A percentile compares a stretch with the other conserved stretches of the same genome.
These are phyloP conservation scores for Sisymbrium altissimum DNA, from an alignment of 345 rosid genomes.

Conservation along the genomic window DNA sequence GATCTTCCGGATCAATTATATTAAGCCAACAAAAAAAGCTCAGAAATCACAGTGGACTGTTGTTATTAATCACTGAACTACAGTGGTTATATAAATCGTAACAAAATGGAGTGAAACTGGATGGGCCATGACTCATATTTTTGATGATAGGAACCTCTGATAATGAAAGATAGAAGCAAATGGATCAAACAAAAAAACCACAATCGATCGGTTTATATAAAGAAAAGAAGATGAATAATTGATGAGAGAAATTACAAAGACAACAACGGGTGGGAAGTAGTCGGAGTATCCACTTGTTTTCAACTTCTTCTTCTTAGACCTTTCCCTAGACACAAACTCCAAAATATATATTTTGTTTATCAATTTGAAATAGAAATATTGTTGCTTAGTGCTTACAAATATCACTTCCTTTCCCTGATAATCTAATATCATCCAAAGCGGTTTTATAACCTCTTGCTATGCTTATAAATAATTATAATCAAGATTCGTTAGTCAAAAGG, in stretches of 20 bases:
- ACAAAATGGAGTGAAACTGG: constrained; percentile 1
- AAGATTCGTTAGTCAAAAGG: neutral
- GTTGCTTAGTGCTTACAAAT: neutral
- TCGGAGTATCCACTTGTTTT: constrained; percentile 60
- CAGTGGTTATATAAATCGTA: neutral
- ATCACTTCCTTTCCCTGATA: neutral
- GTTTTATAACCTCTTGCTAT: neutral
- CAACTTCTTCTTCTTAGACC: constrained; percentile 48
- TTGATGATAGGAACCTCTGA: constrained; percentile 48
- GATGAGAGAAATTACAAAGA: constrained; percentile 45
- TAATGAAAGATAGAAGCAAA: constrained; percentile 69
- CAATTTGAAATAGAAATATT: neutral
- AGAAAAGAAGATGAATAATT: constrained; percentile 21
- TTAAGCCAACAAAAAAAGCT: neutral
- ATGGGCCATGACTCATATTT: constrained; percentile 30
- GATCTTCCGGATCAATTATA: neutral
- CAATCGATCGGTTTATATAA: neutral
- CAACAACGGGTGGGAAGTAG: constrained; percentile 36
- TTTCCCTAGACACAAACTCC: constrained; percentile 29
- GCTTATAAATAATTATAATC: neutral
- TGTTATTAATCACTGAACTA: neutral
- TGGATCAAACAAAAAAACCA: constrained; percentile 59
- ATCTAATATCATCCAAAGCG: neutral
- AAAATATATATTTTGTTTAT: neutral
- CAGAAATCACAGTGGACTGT: neutral